phyloP scores from a whole-genome alignment of 768 basidiomycete genomes.

The Rhizopogon sp. region DNA sequence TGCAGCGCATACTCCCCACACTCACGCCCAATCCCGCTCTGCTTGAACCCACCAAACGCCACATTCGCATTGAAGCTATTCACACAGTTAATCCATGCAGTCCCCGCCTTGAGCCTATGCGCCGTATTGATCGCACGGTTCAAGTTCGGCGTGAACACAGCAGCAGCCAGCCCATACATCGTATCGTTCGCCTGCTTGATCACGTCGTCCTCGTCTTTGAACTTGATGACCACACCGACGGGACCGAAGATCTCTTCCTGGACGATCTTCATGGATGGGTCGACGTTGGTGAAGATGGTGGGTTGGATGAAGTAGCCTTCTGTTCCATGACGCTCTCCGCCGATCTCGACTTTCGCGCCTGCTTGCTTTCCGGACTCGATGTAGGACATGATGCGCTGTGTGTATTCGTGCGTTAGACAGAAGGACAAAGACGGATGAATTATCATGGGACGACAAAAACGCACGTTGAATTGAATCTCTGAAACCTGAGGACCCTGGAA shows the following conservation, averaged over 20 bases:
- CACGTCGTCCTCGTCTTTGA: conserved; percentile 65
- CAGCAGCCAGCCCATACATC: conserved; percentile 80
- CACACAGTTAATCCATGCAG: conserved; percentile 55
- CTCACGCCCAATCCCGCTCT: conserved; percentile 78
- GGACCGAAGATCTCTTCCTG: conserved; percentile 79
- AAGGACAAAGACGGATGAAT: not conserved
- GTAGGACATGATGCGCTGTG: conserved; percentile 69
- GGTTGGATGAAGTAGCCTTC: conserved; percentile 71
- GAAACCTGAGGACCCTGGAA: conserved; percentile 81
- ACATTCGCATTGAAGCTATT: conserved; percentile 33
- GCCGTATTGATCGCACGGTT: conserved; percentile 68
- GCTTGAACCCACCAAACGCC: conserved; percentile 86
- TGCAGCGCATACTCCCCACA: conserved; percentile 69
- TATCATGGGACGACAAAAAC: conserved; percentile 14
- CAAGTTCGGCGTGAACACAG: conserved; percentile 80
- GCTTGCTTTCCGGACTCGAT: conserved; percentile 69
- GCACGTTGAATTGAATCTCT: conserved; percentile 65
- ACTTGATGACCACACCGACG: conserved; percentile 71
- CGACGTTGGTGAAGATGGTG: conserved; percentile 68
- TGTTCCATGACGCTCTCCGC: conserved; percentile 55
- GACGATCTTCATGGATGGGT: conserved; percentile 70
- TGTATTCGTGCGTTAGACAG: no score
- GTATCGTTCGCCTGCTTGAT: conserved; percentile 81
- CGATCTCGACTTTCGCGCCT: conserved; percentile 62
- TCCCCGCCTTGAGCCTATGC: conserved; percentile 76